phyloP scores from a whole-genome alignment of 352 stramenopile species.

The Pythium coloratum region DNA sequence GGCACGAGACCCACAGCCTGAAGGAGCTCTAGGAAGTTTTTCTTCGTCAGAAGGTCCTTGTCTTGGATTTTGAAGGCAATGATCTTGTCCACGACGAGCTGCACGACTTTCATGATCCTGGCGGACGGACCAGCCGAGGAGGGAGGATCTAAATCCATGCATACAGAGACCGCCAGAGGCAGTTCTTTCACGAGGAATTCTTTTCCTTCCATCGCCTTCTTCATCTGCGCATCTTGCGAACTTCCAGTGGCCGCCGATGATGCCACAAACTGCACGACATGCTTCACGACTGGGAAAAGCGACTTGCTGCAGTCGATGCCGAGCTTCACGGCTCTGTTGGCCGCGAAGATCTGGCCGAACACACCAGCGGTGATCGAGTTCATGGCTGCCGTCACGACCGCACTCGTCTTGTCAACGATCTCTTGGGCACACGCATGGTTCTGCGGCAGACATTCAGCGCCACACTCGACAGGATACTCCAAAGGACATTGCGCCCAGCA shows the following conservation, averaged over 20 bases:
- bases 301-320: slow-evolving; percentile 41
- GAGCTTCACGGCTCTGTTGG: slow-evolving; percentile 13
- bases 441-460: slow-evolving; percentile 67
- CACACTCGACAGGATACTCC: slow-evolving; percentile 71
- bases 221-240: slow-evolving; percentile 27
- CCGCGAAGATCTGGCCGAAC: slow-evolving; percentile 41
- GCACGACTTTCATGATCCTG: slow-evolving; percentile 31
- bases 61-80: slow-evolving; percentile 8
- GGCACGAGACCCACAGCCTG: slow-evolving; percentile 4
- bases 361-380: slow-evolving; percentile 53
- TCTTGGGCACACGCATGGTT: slow-evolving; percentile 61
- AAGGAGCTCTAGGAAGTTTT: slow-evolving; percentile 6
- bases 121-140: slow-evolving; percentile 19
- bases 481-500: slow-evolving; percentile 77
- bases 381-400: slow-evolving; percentile 50
- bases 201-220: slow-evolving; percentile 37
- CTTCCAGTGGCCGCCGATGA: slow-evolving; percentile 28
- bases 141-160: slow-evolving; percentile 35
- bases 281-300: slow-evolving; percentile 38
- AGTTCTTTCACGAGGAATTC: slow-evolving; percentile 50
- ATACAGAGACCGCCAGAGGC: slow-evolving; percentile 38
- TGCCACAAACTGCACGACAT: slow-evolving; percentile 37
- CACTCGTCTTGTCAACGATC: slow-evolving; percentile 48
- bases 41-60: slow-evolving; percentile 6
- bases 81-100: slow-evolving; percentile 28